A percentile compares a stretch with the other conserved stretches of the same genome.
These are phyloP conservation scores for Schizophyllum commune DNA, from an alignment of 1,284 basidiomycete species.

Conservation along the genomic window DNA sequence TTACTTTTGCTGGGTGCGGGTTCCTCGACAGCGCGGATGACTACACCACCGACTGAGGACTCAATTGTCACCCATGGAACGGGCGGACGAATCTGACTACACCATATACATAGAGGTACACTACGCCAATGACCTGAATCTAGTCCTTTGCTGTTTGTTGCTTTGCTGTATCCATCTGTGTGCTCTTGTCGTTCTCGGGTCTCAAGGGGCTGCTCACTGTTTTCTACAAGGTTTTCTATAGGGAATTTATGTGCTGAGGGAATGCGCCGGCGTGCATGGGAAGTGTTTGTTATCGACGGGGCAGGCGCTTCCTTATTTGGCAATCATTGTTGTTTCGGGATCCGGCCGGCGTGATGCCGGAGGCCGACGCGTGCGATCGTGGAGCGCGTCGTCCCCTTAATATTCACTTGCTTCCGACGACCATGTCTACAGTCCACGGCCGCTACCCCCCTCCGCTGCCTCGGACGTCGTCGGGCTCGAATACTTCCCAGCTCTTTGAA, in stretches of 20 bases:
- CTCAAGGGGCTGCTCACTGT: background rate
- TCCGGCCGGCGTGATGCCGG: background rate
- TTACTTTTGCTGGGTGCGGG: background rate
- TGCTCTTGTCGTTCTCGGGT: background rate
- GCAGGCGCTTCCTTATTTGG: background rate
- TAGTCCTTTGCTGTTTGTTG: background rate
- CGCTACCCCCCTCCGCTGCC: background rate
- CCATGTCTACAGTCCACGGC: background rate
- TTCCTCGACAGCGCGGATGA: background rate
- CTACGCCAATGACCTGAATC: background rate
- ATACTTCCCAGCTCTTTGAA: slow-evolving; percentile 45
- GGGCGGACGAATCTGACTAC: background rate
- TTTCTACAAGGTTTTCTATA: background rate
- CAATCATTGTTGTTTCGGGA: background rate
- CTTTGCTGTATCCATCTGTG: background rate
- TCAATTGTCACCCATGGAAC: background rate
- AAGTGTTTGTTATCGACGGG: background rate
- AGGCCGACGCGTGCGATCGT: background rate
- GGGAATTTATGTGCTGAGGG: background rate
- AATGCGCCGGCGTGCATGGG: background rate
- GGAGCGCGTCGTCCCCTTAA: background rate
- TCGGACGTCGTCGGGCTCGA: background rate
- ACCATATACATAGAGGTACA: slow-evolving; percentile 1
- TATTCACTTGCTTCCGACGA: background rate
- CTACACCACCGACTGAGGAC: background rate